Base-by-base conservation (phyloP, 108 stramenopile genomes). In the Hondaea fermentalgiana region DNA sequence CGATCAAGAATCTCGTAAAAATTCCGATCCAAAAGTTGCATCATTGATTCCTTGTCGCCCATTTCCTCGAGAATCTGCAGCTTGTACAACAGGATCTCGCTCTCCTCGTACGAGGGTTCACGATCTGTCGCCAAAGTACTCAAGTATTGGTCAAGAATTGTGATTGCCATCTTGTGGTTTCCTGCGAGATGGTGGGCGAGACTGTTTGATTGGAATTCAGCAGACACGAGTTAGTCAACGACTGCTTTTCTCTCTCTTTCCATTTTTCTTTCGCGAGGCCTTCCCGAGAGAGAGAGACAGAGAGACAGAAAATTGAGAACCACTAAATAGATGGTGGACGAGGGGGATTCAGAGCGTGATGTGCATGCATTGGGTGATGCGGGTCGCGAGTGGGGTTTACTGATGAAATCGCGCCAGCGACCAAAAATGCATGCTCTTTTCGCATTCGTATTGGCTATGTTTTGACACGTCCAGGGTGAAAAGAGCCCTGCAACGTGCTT, bases 81-180 rank as follows among this genome's bases (percentile, higher is more conserved):
- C 88, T 94, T 92, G 93, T 97, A 99, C 90, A 99, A 64, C 0
- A 96, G 94, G 44, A 99, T 93, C 89, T 99, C 98, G 55, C 95
- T 95, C 57, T 96, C 94, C 89, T 97, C 96, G 93, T 95, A 98
- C 23, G 94, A 90, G 58, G 93, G 91, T 55, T 96, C 88, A 95
- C 95, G 28, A 89, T 89, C 60, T 35, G 59, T 23, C 12, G n/a
- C 16, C 25, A 96, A 60, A 12, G 96, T 96, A 5, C 90, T 94
- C 45, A 97, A 57, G 89, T 96, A 98, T 60, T 91, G 94, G 89
- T 98, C 97, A 90, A 99, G 95, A 43, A 97, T 97, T 8, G 91
- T 72, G 44, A 98, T 88, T 23, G 98, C 97, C 47, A 94, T 95
- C 23, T 93, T 92, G 5, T 91, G 49, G 90, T 97, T 94, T 5